Conservation (phyloP, 352 stramenopile genomes). For the Pythium oligandrum region DNA sequence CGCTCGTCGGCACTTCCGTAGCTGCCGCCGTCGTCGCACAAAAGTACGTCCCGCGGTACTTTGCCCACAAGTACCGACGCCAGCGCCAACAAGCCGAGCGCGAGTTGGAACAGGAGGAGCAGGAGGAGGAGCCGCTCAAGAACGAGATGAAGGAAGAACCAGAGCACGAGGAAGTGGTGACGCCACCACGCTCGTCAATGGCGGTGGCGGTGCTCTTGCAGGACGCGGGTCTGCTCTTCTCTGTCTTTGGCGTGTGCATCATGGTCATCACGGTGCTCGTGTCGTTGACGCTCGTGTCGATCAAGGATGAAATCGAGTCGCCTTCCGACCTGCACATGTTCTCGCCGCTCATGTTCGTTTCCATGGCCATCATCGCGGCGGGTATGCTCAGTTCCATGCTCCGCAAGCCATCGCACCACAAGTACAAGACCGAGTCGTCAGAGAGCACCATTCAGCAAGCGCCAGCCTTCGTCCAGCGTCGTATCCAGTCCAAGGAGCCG, state of each 20-base stretch:
- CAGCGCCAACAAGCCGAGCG: slow-evolving; percentile 5
- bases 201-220: slow-evolving; percentile 37
- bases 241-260: slow-evolving; percentile 46
- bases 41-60: slow-evolving; percentile 18
- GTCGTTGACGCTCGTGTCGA: slow-evolving; percentile 38
- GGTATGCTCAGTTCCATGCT: slow-evolving; percentile 19
- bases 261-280: slow-evolving; percentile 49
- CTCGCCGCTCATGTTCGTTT: slow-evolving; percentile 55
- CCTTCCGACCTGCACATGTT: slow-evolving; percentile 63
- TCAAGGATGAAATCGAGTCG: slow-evolving; percentile 39
- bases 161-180: slow-evolving; percentile 3
- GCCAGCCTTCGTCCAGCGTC: slow-evolving; percentile 1
- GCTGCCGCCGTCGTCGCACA: slow-evolving; percentile 24
- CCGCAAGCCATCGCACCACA: slow-evolving; percentile 4
- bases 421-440: slow-evolving; percentile 12
- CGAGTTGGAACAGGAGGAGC: neutral
- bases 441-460: slow-evolving; percentile 4
- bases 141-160: slow-evolving; percentile 4
- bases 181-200: slow-evolving; percentile 22
- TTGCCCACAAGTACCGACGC: slow-evolving; percentile 16
- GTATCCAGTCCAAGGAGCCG: neutral
- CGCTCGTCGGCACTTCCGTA: slow-evolving; percentile 27
- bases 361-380: slow-evolving; percentile 51
- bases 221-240: slow-evolving; percentile 43
- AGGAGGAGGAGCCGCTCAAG: neutral